phyloP scores from a whole-genome alignment of 2,329 filamentous ascomycete species.

The Pseudogymnoascus verrucosus region DNA sequence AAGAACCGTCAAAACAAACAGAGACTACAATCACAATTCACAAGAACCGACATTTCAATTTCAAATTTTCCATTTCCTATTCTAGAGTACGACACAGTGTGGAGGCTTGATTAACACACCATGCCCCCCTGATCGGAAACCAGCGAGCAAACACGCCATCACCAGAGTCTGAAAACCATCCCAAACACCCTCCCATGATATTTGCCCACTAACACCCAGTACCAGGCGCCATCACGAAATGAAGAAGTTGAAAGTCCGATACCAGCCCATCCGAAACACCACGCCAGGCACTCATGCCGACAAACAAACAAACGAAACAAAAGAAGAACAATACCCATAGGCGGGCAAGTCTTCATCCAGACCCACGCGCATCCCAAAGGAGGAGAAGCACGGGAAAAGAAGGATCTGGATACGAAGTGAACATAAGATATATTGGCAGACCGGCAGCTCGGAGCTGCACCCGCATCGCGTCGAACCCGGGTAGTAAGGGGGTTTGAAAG shows the following conservation, averaged over 20 bases:
- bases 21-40: background rate
- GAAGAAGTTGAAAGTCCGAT: background rate
- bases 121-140: background rate
- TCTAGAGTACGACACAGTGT: background rate
- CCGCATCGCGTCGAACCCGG: background rate
- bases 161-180: background rate
- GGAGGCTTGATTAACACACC: background rate
- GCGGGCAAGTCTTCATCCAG: background rate
- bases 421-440: background rate
- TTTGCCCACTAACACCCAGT: background rate
- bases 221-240: background rate
- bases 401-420: background rate
- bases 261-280: background rate
- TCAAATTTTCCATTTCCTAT: conserved; percentile 1
- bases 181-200: background rate
- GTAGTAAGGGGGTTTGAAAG: background rate
- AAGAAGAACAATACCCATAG: background rate
- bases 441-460: background rate
- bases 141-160: background rate
- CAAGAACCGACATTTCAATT: background rate
- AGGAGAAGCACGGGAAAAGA: background rate
- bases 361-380: background rate
- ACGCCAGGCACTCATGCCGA: background rate
- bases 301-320: background rate
- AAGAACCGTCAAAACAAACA: background rate